phyloP scores from a whole-genome alignment of 805 yeast genomes.

The Starmerella potacharoeniae region DNA sequence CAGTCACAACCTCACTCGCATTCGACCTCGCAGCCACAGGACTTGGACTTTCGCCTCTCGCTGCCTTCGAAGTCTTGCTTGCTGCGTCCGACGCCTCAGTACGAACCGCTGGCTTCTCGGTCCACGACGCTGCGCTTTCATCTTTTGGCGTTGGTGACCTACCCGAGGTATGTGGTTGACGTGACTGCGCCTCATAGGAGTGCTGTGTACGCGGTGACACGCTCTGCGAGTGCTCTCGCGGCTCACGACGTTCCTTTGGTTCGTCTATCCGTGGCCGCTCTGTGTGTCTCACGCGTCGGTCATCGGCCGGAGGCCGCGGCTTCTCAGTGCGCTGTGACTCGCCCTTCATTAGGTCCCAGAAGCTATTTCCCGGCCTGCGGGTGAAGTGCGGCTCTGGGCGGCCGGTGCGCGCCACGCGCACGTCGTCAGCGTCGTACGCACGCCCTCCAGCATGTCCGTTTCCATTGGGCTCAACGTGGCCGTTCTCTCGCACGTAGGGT shows the following conservation, averaged over 20 bases:
- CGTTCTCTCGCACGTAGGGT: constrained; percentile 1
- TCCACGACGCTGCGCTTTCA: too few relatives aligned
- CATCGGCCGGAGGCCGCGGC: not conserved
- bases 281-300: not conserved
- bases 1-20: too few relatives aligned
- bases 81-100: too few relatives aligned
- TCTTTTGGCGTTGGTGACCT: too few relatives aligned
- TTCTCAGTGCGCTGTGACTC: not conserved
- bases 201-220: not conserved
- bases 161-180: too few relatives aligned
- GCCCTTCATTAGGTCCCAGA: constrained; percentile 7
- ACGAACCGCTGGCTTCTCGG: too few relatives aligned
- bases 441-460: not conserved
- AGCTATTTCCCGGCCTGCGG: constrained; percentile 12
- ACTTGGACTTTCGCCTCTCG: too few relatives aligned
- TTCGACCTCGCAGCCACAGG: too few relatives aligned
- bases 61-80: too few relatives aligned
- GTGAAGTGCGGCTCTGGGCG: constrained; percentile 7
- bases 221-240: not conserved
- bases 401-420: not conserved
- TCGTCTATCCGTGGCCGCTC: not conserved
- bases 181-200: too few relatives aligned
- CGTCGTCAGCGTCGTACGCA: not conserved
- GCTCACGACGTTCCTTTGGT: not conserved
- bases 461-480: not conserved